Evolutionary conservation across 2,329 filamentous ascomycete genomes (phyloP).

Genomic region (Cytospora mali): DNA sequence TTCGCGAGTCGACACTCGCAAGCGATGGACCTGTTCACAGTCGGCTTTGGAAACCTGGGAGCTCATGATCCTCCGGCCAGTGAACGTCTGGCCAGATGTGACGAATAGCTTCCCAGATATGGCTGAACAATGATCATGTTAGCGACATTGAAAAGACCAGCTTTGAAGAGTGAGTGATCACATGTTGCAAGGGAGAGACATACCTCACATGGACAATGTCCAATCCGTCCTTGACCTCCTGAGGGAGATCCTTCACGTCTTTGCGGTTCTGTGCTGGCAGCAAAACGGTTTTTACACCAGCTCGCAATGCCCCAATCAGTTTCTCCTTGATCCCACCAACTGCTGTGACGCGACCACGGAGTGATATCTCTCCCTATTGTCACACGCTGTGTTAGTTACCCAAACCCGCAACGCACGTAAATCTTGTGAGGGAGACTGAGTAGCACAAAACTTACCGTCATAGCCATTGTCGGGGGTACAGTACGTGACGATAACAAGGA

Average conservation of each 20-base stretch:
- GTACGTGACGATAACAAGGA: conserved; percentile 84
- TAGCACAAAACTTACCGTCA: conserved; percentile 67
- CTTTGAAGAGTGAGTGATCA: conserved; percentile 33
- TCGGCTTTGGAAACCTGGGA: conserved; percentile 75
- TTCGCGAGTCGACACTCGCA: conserved; percentile 15
- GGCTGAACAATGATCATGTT: conserved; percentile 49
- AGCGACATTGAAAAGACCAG: conserved; percentile 32
- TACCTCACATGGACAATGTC: conserved; percentile 89
- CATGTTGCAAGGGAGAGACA: conserved; percentile 49
- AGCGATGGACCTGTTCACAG: conserved; percentile 53
- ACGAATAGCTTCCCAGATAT: conserved; percentile 93
- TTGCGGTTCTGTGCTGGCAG: conserved; percentile 88
- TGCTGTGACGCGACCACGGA: conserved; percentile 87
- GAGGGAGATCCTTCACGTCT: conserved; percentile 86
- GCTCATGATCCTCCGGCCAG: conserved; percentile 72
- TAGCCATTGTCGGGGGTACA: conserved; percentile 89
- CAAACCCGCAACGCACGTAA: conserved; percentile 31
- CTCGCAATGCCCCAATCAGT: conserved; percentile 88
- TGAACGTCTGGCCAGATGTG: conserved; percentile 88
- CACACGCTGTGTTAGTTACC: conserved; percentile 33
- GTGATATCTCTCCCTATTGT: conserved; percentile 67
- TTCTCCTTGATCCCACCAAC: conserved; percentile 99
- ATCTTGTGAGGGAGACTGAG: conserved; percentile 8
- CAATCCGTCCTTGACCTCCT: conserved; percentile 84
- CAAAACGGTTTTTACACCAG: conserved; percentile 92